Base-by-base conservation (phyloP, 2,329 filamentous ascomycete species). In the Zasmidium citrigriseum region DNA sequence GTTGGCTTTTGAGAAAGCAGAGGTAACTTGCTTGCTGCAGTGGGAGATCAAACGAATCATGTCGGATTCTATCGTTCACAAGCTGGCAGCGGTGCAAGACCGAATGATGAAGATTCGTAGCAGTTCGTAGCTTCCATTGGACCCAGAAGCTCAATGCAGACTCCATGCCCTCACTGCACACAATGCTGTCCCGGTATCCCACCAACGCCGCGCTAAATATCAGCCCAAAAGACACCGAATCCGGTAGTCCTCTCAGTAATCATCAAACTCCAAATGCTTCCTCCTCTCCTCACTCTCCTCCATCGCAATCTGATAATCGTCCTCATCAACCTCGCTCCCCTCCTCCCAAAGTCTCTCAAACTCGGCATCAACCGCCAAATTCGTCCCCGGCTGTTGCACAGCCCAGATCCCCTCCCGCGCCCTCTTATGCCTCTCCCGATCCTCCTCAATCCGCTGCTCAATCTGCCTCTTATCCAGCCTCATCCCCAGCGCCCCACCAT, bases 361-460 rank as follows among this genome's bases (percentile, higher is more conserved):
- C 76, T 98, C 93, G 7, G 87, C 84, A 23, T 84, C 81, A 9
- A 82, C 78, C 27, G 85, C 83, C 9, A 83, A 82, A 25, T 85
- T 85, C 14, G 49, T 58, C n/a, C 52, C 47, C 12, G 58, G 65
- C 58, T 73, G 71, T 46, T 57, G 57, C 2, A 96, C 87, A 0
- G 92, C 91, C 95, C 96, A 99, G 62, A 96, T 96, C 68, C 88
- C 92, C 77, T 99, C 95, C 21, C 95, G 81, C 69, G 93, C 80
- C 46, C 93, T 81, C 80, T 99, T 99, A 75, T 99, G 96, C 46
- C 95, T 82, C 75, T 99, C 95, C 2, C 95, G 82, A 75, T 99
- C 95, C 76, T 99, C 96, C 68, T 99, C 96, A 63, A 99, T 96
- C 44, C 95, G 83, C 78, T 98, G 93, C 77, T 98, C 93, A 54